phyloP scores from a whole-genome alignment of 805 yeast genomes.

The Wickerhamomyces sydowiorum region DNA sequence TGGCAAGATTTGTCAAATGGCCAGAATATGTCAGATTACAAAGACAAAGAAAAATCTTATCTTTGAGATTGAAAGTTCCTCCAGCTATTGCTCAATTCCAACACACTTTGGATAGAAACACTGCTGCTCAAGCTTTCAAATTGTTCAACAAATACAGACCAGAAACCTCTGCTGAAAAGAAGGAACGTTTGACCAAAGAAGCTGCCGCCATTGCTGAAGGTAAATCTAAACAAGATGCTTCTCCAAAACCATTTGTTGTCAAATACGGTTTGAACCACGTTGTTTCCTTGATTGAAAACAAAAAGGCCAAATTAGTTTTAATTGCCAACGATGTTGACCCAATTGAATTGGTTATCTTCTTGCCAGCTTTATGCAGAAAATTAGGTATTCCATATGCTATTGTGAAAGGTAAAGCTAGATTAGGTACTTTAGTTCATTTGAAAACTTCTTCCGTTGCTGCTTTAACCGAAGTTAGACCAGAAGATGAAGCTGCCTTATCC shows the following conservation, averaged over 20 bases:
- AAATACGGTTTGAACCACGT: constrained; percentile 99
- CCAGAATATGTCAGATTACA: constrained; percentile 97
- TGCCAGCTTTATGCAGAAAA: constrained; percentile 98
- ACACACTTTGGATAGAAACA: constrained; percentile 95
- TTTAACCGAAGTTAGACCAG: constrained; percentile 88
- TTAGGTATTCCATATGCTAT: constrained; percentile 99
- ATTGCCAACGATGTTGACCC: constrained; percentile 99
- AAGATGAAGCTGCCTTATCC: constrained; percentile 93
- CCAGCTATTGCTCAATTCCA: constrained; percentile 98
- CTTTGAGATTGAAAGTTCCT: constrained; percentile 96
- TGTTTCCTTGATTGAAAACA: constrained; percentile 94
- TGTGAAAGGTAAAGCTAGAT: constrained; percentile 97
- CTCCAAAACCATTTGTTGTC: constrained; percentile 94
- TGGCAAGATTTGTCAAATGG: constrained; percentile 97
- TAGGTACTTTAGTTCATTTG: constrained; percentile 96
- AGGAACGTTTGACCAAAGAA: constrained; percentile 97
- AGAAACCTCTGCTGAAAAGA: constrained; percentile 95
- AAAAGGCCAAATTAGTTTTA: constrained; percentile 95
- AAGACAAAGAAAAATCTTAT: constrained; percentile 97
- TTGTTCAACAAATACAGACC: constrained; percentile 99
- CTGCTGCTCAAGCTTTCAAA: constrained; percentile 96
- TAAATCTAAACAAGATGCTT: constrained; percentile 93
- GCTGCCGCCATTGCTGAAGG: constrained; percentile 99
- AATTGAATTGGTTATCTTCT: constrained; percentile 92
- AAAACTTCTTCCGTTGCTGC: constrained; percentile 98